Evolutionary conservation across 2,329 filamentous ascomycete species (phyloP), one percentile per base, ranked within the genome.

Genomic region (Phoma herbarum): DNA sequence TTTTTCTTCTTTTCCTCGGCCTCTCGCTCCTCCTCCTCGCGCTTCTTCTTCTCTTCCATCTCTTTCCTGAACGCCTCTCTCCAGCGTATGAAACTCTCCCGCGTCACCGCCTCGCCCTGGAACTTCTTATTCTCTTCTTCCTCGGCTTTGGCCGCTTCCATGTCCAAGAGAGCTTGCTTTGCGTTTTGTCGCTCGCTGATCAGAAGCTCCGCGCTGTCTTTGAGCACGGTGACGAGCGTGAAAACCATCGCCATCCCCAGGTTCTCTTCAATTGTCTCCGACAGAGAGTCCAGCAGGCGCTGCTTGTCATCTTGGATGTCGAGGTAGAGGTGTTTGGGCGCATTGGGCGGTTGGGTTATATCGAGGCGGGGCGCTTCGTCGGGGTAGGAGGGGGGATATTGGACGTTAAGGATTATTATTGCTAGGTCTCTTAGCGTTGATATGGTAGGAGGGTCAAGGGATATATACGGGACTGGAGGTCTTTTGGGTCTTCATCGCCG

Each of bases 161-260:
- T 73, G 47, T 88, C 86, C 49, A 78, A 80, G 49, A 80, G 68
- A 1, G 82, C 84, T 66, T 86, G 80, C 16, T 83, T 85, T 9
- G 83, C 90, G 57, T 87, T 86, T 71, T 88, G 86, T 44, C 95
- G 88, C 62, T 92, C 88, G 16, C 84, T 79, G 66, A 98, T 88
- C 58, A 99, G 85, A 67, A 88, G 84, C 81, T 99, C 95, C n/a
- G 93, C 94, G 50, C 86, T 84, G 59, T 99, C 95, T 75, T 97
- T 98, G 60, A 99, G 81, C 0, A 90, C 87, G 14, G 90, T 92
- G 52, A 96, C 90, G 23, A 99, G 82, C 0, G 94, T 92, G 79
- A 98, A 99, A 1, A 99, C 82, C 95, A 99, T 99, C 54, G 93
- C 91, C 90, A 98, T 98, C 62, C 95, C 95, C 59, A 98, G 80